Base-by-base conservation (phyloP, 2,329 filamentous ascomycete genomes). In the Beauveria bassiana region DNA sequence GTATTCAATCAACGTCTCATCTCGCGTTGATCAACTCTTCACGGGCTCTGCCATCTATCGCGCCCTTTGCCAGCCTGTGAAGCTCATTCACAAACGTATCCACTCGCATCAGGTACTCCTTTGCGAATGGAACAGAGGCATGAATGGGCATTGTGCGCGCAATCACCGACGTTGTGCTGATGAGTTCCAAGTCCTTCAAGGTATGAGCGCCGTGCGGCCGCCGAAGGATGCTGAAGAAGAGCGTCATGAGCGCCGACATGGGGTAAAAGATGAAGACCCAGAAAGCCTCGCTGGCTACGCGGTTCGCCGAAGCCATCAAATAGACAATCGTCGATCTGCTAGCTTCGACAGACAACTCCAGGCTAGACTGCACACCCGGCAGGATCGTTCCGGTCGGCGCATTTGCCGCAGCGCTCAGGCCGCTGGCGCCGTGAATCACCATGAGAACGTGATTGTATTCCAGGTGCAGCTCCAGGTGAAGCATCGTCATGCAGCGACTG, bases 221-320 rank as follows among this genome's bases (percentile, higher is more conserved):
- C 24, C 75, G 71, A 0, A 86, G 70, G 34, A 85, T 76, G 62
- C 80, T 82, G 71, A 79, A 82, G 66, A 85, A 86, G 0, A 86
- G 72, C 1, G 75, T 77, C 59, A 84, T 72, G 16, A 83, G 71
- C 1, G 82, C 82, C 0, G 80, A 78, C 60, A 82, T 78, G 1
- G 82, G 82, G 60, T 85, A 85, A 65, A 83, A 85, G 2, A 83
- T 72, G 3, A 84, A 68, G n/a, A 78, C 70, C 79, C 79, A 82
- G 64, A 84, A 83, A 12, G 77, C 74, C 49, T 80, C 78, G 1
- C 75, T 73, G 0, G 75, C 72, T 1, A 84, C 67, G 0, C 73
- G 73, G 50, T 76, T 70, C 2, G 76, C 73, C 0, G 78, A 75
- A 0, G 73, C 72, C 26, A 74, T 70, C 3, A 84, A 65, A 54